A percentile compares a stretch with the other conserved stretches of the same genome.
phyloP scores from a whole-genome alignment of 345 rosid species.

The Salix exigua region DNA sequence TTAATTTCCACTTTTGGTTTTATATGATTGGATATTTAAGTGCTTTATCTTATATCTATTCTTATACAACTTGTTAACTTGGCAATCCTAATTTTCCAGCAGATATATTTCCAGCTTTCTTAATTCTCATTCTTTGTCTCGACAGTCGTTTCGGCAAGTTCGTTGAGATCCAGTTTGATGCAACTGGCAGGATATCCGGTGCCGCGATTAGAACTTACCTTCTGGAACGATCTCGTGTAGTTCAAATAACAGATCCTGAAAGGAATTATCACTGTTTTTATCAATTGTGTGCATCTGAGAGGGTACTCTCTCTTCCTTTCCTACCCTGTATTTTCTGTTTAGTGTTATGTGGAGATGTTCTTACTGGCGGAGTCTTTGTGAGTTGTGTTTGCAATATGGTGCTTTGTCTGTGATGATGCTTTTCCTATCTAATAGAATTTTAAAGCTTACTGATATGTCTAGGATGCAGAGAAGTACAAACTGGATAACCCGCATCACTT shows the following conservation, averaged over 20 bases:
- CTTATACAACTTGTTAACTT: neutral
- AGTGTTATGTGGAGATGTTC: neutral
- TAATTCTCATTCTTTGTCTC: slow-evolving; percentile 4
- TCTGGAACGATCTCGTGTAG: slow-evolving; percentile 96
- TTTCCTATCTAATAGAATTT: neutral
- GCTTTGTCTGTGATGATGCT: neutral
- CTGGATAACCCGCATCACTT: slow-evolving; percentile 74
- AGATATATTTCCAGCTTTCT: neutral
- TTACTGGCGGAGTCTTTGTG: neutral
- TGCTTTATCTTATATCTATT: neutral
- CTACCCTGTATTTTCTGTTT: neutral
- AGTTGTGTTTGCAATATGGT: neutral
- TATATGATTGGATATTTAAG: neutral
- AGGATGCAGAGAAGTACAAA: slow-evolving; percentile 88
- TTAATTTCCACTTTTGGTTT: neutral
- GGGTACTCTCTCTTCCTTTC: slow-evolving; percentile 43
- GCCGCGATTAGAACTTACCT: slow-evolving; percentile 99
- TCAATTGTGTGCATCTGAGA: slow-evolving; percentile 94
- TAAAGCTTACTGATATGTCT: slow-evolving; percentile 11
- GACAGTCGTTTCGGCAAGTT: slow-evolving; percentile 98
- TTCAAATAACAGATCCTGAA: slow-evolving; percentile 90
- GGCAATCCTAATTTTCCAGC: neutral
- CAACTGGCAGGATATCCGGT: slow-evolving; percentile 94
- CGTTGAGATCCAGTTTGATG: slow-evolving; percentile 92
- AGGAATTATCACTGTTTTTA: slow-evolving; percentile 97